Base-by-base conservation (phyloP, 345 rosid species). In the Durio zibethinus region DNA sequence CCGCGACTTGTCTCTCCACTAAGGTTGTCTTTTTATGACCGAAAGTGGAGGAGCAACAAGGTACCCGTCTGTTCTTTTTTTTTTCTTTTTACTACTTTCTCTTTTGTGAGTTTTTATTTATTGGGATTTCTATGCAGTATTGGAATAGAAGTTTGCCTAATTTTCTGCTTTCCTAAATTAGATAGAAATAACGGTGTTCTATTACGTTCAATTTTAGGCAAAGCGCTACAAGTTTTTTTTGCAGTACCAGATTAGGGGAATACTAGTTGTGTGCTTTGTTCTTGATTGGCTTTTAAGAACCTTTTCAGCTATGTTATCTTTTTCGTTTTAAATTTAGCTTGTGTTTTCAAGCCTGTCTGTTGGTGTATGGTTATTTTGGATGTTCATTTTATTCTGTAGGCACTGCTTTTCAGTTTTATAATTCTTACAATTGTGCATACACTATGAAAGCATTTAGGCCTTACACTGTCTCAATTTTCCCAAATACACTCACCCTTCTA, bases 1-100 rank as follows among this genome's bases (percentile, higher is more conserved):
- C 94, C 33, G 95, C 93, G 3, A 93, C 93, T 76, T 91, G 95
- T 42, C 90, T 91, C 69, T 89, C 95, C 82, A 89, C 93, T 21
- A 89, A 87, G 82, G 90, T 89, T 33, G 91, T 88, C 50, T 91
- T 89, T 81, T 77, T 91, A 36, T 91, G 91, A 93, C 95, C 95
- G 35, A 89, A 89, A 80, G 63, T 79, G 43, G 87, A 88, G 61
- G 95, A 89, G 60, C 93, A 86, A 48, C 90, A 91, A 27, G 90
- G 90, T 90, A 57, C 3, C 23, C 18, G 25, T 45, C 43, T 38
- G 31, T 79, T 57, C 15, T 4, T 43, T 25, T 5, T 2, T 14
- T 5, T 40, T 66, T 14, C 2, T n/a, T 74, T 16, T 11, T n/a
- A n/a, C n/a, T n/a, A n/a, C n/a, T n/a, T n/a, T n/a, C n/a, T n/a